Evolutionary conservation across 345 rosid genomes (phyloP), one percentile per base, ranked within the genome.

Genomic region (Gossypium ekmanianum): DNA sequence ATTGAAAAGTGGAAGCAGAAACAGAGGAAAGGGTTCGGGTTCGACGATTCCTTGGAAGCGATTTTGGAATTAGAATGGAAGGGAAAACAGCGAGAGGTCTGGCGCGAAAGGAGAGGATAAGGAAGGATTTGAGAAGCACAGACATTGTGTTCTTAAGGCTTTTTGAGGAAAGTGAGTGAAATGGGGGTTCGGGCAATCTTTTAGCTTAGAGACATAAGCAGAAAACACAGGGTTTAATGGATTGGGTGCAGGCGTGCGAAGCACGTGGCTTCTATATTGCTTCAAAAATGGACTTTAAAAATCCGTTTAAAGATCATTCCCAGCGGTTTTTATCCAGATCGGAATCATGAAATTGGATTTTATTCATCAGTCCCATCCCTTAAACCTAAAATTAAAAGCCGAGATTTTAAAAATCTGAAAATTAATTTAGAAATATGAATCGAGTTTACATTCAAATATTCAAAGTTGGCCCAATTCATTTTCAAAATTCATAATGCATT

Each of bases 81-180:
- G 76, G 79, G 78, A 83, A 62, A 71, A 77, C 81, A 47, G 90
- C 81, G 18, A 81, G 78, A 22, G 91, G 78, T 22, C 87, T 77
- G 61, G 65, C 29, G 9, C 80, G 78, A 11, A 55, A 44, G 17
- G 83, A 81, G 48, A 81, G 61, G 26, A 84, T 74, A 74, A 83
- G 77, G 11, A 75, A 66, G 72, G 85, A 77, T 54, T 81, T 72
- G 61, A 80, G 73, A 26, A 88, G 77, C 55, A 87, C 81, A 54
- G 89, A 81, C 93, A 87, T 88, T 27, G 59, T 66, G 48, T 62
- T 45, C 59, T 39, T 7, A 20, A 17, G 1, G 55, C 12, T 16
- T 45, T 45, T 45, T 4, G 9, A 11, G n/a, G 18, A 1, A 26
- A 11, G 18, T 4, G 56, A 50, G 6, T 0, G 41, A 34, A 34